Evolutionary conservation across 495 filamentous ascomycete genomes (phyloP), one percentile per base, ranked within the genome.

Genomic region (Penicillium manginii): DNA sequence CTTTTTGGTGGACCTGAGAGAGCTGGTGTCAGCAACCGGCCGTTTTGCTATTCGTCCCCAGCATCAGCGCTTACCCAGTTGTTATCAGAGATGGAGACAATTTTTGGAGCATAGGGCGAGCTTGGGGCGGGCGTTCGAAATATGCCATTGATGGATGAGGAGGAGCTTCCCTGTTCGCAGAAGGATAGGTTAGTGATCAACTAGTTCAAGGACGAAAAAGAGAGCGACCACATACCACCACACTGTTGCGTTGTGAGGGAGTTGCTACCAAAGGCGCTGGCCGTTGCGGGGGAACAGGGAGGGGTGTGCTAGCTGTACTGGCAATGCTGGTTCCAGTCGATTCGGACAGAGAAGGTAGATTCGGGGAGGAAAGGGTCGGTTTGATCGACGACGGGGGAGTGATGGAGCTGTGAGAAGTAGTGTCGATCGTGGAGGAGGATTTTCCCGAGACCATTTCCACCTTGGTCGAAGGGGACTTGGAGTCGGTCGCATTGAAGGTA

Each of bases 1-100:
- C 84, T 66, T 96, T 96, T 77, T 97, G 92, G 66, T 94, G 87
- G 22, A 93, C 91, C 91, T 96, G 61, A 47, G 54, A 19, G 31
- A 18, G 15, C 50, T 18, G 43, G 55, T 59, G 54, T 55, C 23
- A n/a, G 23, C n/a, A 8, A 18, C 15, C 17, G 6, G 9, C 14
- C 3, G 14, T 8, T 18, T 42, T 2, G 10, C 14, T 19, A 18
- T 17, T 42, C 15, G 17, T 42, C 2, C n/a, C 6, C 6, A 42
- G 39, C 39, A 42, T 18, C 39, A 18, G 31, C 32, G 70, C 70
- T 57, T 80, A 96, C 92, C 90, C 91, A 94, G 31, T 89, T 85
- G 63, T 87, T 89, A 47, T 97, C 91, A 18, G 84, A 79, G 19
- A 96, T 78, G 22, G 91, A 94, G 12, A 86, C 69, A 18, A 97